Base-by-base conservation (phyloP, 2,329 filamentous ascomycete genomes). In the Ceratocystis huliohia region DNA sequence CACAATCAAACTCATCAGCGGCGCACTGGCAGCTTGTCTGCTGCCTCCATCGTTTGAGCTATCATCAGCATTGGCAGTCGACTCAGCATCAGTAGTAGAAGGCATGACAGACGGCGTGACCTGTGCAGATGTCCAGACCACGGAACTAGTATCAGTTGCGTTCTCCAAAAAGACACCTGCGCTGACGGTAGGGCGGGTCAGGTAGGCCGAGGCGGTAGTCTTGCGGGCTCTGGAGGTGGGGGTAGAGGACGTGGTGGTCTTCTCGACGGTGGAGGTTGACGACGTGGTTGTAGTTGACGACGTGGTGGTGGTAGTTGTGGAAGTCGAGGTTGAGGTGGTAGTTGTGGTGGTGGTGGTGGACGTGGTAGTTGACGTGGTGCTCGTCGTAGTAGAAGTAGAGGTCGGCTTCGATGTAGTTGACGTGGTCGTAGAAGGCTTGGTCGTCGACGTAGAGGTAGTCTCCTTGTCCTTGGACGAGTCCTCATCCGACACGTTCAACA, bases 101-200 rank as follows among this genome's bases (percentile, higher is more conserved):
- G 68, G 30, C 13, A 44, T 56, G 13, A 33, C 37, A 10, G 71
- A 65, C 10, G 62, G 46, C n/a, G 64, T 44, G 22, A 33, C 28
- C 15, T 10, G 17, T 25, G 53, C 48, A 1, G 57, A 63, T 8
- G 65, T 56, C 48, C 46, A 64, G 7, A n/a, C 56, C 46, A 45
- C 33, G 2, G 66, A 66, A 46, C 67, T 70, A 15, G 71, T 61
- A 13, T 71, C 69, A 20, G 76, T 79, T 69, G 72, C 72, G 66
- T 81, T 81, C 74, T 84, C 80, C 66, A 80, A 80, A 77, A 84
- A 84, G 70, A 84, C 76, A 70, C 78, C 81, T 15, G 78, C 78
- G 67, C 72, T 69, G 48, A 75, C 71, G n/a, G 73, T 74, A 5
- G 73, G 72, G 1, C 44, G 57, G 5, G 37, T 53, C 13, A 69